Base-by-base conservation (phyloP, 768 basidiomycete species). In the Hebeloma cylindrosporum region DNA sequence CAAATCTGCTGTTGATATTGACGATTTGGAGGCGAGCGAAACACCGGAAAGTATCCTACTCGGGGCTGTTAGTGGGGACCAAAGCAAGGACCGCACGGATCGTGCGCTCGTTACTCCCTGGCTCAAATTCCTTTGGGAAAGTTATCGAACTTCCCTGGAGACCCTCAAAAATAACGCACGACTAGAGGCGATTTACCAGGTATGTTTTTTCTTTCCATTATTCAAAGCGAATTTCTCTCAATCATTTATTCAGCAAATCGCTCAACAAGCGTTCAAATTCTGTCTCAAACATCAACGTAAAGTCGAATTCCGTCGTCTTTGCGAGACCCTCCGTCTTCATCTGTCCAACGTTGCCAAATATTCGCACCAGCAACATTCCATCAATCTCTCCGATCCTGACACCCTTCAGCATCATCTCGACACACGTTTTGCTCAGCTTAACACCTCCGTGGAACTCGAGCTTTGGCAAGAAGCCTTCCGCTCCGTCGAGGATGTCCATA, bases 401-500 rank as follows among this genome's bases (percentile, higher is more conserved):
- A 95, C 86, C 6, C 84, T 97, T 38, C 88, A 95, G 60, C 91
- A 91, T 56, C 90, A 96, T 66, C 86, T 98, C 48, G 95, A 97
- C 63, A 94, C 93, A 13, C 91, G 94, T 44, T 98, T 99, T 63
- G 88, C 90, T 20, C 94, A 98, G 71, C 80, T 98, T 51, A 93
- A 93, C 59, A 89, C 93, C 14, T 93, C 93, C 1, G 93, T 98
- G 55, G 93, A 98, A 65, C 84, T 99, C 52, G 95, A 99, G 68
- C 78, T 99, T 20, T 99, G 95, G 95, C 94, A 97, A 60, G 95
- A 97, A 60, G 95, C 93, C 7, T 99, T 97, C 79, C 88, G 95
- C 48, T 93, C 92, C 30, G 93, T 97, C 48, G 95, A 99, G 66
- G 95, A 99, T 64, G 89, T 97, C 28, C 95, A 98, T 71, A 93